These are phyloP conservation scores for Scutellaria barbata DNA, from an alignment of 257 asterid species.

Conservation along the genomic window DNA sequence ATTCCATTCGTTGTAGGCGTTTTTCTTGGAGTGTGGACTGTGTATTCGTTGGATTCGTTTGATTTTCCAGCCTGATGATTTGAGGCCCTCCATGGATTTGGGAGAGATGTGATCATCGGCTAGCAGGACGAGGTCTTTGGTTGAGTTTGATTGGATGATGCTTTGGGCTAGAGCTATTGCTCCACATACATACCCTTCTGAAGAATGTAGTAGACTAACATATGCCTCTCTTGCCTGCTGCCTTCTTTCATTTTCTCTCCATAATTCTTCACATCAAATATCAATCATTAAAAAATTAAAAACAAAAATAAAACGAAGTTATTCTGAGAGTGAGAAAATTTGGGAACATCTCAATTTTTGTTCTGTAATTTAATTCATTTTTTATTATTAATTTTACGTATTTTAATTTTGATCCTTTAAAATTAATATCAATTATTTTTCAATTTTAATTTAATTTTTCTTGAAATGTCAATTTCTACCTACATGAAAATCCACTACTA, in stretches of 20 bases:
- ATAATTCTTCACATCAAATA: no score
- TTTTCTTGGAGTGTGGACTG: constrained; percentile 50
- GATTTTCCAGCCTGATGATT: constrained; percentile 69
- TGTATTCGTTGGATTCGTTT: constrained; percentile 53
- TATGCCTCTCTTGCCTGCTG: constrained; percentile 59
- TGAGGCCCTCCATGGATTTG: constrained; percentile 49
- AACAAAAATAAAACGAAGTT: no score
- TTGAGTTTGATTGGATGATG: constrained; percentile 59
- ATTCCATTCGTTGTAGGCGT: constrained; percentile 72
- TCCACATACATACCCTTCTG: constrained; percentile 80
- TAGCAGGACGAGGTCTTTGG: constrained; percentile 63
- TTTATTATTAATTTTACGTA: no score
- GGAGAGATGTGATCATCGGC: constrained; percentile 60
- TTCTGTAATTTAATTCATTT: no score
- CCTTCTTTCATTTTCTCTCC: neutral
- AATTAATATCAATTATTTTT: no score
- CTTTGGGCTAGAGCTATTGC: constrained; percentile 83
- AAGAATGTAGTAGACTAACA: constrained; percentile 71
- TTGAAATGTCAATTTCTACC: no score
- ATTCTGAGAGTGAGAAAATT: no score
- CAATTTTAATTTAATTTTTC: no score
- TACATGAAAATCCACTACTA: no score
- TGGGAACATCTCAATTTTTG: no score
- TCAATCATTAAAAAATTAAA: no score
- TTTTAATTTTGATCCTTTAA: no score